Conservation (phyloP, 2,329 filamentous ascomycete genomes). For the Ceratocystis diversiconidia region DNA sequence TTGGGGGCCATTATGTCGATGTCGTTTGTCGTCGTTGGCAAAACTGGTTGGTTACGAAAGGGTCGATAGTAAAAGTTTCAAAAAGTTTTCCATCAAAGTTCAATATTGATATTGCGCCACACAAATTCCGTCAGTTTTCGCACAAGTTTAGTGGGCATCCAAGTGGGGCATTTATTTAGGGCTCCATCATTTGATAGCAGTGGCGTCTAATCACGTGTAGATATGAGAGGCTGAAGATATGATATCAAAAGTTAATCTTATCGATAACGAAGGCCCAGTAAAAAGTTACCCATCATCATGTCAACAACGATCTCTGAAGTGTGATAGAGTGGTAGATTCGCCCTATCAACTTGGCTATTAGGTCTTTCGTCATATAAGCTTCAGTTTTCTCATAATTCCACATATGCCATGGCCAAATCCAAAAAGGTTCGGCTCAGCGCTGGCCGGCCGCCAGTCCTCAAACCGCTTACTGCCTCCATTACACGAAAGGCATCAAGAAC, state of each 20-base stretch:
- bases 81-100: constrained; percentile 8
- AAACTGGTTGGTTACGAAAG: constrained; percentile 14
- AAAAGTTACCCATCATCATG: constrained; percentile 12
- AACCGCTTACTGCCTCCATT: constrained; percentile 31
- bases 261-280: constrained; percentile 6
- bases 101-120: constrained; percentile 10
- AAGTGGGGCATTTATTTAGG: constrained; percentile 12
- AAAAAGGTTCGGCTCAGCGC: constrained; percentile 21
- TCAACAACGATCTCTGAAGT: too few species aligned
- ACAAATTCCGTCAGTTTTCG: neutral
- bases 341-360: neutral
- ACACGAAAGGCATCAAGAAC: constrained; percentile 49
- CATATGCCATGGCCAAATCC: constrained; percentile 24
- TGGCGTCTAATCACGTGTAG: neutral
- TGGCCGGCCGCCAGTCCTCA: constrained; percentile 43
- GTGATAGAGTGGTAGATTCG: neutral
- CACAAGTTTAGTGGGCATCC: constrained; percentile 10
- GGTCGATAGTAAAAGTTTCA: constrained; percentile 8
- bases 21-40: constrained; percentile 18
- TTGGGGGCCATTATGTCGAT: constrained; percentile 29
- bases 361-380: neutral
- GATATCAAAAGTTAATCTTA: neutral
- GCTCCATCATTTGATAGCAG: neutral
- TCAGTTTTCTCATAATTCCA: neutral
- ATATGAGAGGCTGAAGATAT: neutral